These are phyloP conservation scores for Corchorus capsularis DNA, from an alignment of 345 rosid genomes.

Conservation along the genomic window DNA sequence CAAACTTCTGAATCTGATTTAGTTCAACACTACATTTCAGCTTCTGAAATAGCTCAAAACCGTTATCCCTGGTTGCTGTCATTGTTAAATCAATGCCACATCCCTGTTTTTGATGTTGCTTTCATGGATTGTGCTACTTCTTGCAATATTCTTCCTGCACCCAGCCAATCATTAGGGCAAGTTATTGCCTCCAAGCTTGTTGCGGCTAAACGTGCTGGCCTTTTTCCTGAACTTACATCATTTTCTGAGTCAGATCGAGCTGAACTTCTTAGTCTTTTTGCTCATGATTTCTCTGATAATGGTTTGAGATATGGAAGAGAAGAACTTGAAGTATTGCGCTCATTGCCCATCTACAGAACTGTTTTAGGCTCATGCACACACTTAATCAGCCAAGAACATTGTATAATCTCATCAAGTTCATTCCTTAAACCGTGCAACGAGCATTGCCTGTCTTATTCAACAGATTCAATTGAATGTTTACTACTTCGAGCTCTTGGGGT, in stretches of 20 bases:
- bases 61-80: constrained; percentile 79
- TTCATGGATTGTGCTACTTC: constrained; percentile 73
- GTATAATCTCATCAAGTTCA: constrained; percentile 76
- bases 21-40: constrained; percentile 49
- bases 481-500: constrained; percentile 82
- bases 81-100: constrained; percentile 79
- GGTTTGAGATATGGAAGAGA: constrained; percentile 60
- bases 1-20: constrained; percentile 43
- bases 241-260: constrained; percentile 61
- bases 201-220: constrained; percentile 73
- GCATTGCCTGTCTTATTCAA: constrained; percentile 62
- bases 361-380: constrained; percentile 63
- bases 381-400: constrained; percentile 60
- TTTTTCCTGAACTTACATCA: constrained; percentile 60
- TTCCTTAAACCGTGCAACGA: constrained; percentile 78
- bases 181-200: constrained; percentile 85
- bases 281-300: constrained; percentile 63
- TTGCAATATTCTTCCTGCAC: constrained; percentile 67
- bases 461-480: constrained; percentile 63
- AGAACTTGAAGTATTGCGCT: constrained; percentile 72
- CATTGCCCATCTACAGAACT: constrained; percentile 84
- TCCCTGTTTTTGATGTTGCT: constrained; percentile 73
- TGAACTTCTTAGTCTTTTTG: constrained; percentile 77
- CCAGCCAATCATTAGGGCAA: constrained; percentile 74
- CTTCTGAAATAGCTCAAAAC: constrained; percentile 50